Evolutionary conservation across 495 filamentous ascomycete genomes (phyloP).

Genomic region (Clavariopsis aquatica): DNA sequence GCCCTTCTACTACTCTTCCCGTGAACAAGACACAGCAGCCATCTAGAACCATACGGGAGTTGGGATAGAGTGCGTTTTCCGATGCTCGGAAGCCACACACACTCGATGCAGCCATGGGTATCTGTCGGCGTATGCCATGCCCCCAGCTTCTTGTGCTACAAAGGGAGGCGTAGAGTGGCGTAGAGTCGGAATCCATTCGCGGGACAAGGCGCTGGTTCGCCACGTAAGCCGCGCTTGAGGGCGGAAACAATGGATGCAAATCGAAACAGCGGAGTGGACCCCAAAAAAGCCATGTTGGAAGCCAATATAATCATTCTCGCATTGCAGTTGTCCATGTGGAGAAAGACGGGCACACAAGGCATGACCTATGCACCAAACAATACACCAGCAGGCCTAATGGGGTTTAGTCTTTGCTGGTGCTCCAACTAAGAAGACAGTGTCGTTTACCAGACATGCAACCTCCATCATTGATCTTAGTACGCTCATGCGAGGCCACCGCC

Average conservation of each 20-base stretch:
- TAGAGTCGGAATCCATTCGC: neutral
- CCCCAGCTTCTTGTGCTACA: neutral
- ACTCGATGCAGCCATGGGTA: too few relatives aligned
- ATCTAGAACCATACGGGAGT: neutral
- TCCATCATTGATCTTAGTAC: slow-evolving; percentile 6
- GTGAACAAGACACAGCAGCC: neutral
- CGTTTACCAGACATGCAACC: too few relatives aligned
- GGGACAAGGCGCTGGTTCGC: neutral
- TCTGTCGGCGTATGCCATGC: too few relatives aligned
- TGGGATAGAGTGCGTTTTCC: neutral
- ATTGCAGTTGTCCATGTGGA: neutral
- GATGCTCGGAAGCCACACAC: too few relatives aligned
- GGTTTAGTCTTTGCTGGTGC: neutral
- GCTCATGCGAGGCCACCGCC: too few relatives aligned
- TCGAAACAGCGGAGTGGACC: neutral
- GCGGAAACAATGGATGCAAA: too few relatives aligned
- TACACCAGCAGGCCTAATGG: neutral
- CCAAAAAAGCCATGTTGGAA: neutral
- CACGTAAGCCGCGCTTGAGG: neutral
- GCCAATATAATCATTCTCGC: neutral
- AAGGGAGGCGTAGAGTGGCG: neutral
- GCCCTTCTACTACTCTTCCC: neutral
- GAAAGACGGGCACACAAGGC: neutral
- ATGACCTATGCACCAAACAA: neutral
- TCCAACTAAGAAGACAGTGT: too few relatives aligned